Evolutionary conservation across 169 alveolate species (phyloP), one percentile per base, ranked within the genome.

Genomic region (Fabrea salina): DNA sequence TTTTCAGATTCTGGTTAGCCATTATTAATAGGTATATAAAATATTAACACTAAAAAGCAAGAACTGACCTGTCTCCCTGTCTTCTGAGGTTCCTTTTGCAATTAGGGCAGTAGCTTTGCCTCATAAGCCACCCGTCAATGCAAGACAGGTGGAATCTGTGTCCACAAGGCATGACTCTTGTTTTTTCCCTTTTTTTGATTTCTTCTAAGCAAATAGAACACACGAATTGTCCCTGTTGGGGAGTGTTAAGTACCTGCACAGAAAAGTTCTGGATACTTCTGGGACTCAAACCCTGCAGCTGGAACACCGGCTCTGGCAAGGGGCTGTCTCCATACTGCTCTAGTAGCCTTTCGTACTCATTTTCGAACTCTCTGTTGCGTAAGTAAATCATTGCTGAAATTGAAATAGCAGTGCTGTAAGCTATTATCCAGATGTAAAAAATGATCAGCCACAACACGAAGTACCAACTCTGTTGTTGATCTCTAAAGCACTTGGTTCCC

Each of bases 141-240:
- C 96, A 91, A 58, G 70, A 56, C 25, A 86, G 87, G 66, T 91
- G 96, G 47, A 88, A 91, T 49, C 79, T 59, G 71, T 91, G 96
- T 2, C 71, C 74, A 72, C 96, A 91, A 19, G 95, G 92, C 33
- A 91, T 81, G 25, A 88, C 82, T 5, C 95, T 88, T 3, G 77
- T 40, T 41, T 70, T 43, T 16, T 89, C 90, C 7, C 30, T 25
- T 47, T 43, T 41, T 32, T 66, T 40, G 22, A 80, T 72, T 35
- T 64, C 80, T 22, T 68, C 74, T 33, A 84, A 27, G 30, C 89
- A 84, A 58, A 84, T 72, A 22, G 82, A 80, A 44, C 89, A 84
- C 19, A 13, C 25, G 11, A 13, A 13, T 33, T 22, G 54, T 8
- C 32, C 32, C 39, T 4, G 41, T 1, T 61, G 30, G 13, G 50